Evolutionary conservation across 306 rosid species (phyloP).

Genomic region (Vigna angularis): DNA sequence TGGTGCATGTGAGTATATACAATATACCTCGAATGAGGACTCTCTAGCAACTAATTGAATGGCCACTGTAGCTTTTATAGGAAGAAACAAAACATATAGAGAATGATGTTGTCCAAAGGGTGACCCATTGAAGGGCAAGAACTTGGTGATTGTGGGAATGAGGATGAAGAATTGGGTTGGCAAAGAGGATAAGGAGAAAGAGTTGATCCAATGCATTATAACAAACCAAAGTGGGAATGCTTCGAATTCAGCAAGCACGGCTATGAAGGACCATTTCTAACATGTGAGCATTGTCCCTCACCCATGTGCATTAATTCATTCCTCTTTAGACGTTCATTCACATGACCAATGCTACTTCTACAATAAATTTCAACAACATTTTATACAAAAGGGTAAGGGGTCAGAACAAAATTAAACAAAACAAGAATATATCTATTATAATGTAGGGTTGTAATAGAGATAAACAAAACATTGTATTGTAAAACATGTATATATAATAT

Average conservation of each 20-base stretch:
- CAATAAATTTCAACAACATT: background rate
- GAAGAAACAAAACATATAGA: slow-evolving; percentile 5
- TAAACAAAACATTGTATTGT: background rate
- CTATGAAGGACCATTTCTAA: slow-evolving; percentile 55
- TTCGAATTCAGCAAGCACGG: slow-evolving; percentile 52
- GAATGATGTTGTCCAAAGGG: slow-evolving; percentile 6
- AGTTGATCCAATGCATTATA: slow-evolving; percentile 28
- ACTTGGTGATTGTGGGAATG: slow-evolving; percentile 18
- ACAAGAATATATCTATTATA: background rate
- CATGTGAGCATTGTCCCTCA: slow-evolving; percentile 66
- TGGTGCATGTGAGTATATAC: too few relatives aligned
- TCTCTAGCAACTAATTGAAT: background rate
- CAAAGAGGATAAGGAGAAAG: slow-evolving; percentile 45
- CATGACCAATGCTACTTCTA: background rate
- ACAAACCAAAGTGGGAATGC: slow-evolving; percentile 48
- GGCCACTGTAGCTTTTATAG: background rate
- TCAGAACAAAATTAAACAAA: background rate
- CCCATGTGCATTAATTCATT: slow-evolving; percentile 63
- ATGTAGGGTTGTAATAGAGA: background rate
- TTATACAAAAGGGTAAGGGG: background rate
- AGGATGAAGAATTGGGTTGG: slow-evolving; percentile 32
- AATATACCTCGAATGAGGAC: background rate
- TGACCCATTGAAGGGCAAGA: slow-evolving; percentile 36
- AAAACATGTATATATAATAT: background rate
- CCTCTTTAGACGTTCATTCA: slow-evolving; percentile 15